Evolutionary conservation across 1,284 basidiomycete genomes (phyloP), one percentile per base, ranked within the genome.

Genomic region (Ceratobasidium papillatum): DNA sequence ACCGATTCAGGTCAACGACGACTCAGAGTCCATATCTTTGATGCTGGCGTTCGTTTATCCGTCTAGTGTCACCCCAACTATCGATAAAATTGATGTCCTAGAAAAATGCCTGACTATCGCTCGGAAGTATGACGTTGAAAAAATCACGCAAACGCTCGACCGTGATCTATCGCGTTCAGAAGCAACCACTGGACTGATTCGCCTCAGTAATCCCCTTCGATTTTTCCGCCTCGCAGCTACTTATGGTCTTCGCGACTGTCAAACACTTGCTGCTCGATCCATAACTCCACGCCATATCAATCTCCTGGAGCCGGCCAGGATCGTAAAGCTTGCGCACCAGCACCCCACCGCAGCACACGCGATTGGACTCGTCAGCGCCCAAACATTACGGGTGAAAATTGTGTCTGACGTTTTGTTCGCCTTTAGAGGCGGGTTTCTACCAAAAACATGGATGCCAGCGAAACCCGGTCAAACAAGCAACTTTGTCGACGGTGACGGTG

Each of bases 21-120:
- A 71, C 41, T 38, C 68, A 1, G 68, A 71, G 30, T 32, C 68
- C 4, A 59, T 71, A 54, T 45, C 54, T 14, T 25, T 71, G 54
- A 47, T 72, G 54, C 58, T 72, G 14, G 69, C 69, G 12, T 61
- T 72, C 22, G 47, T 62, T 14, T 72, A 72, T 22, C 69, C 69
- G 2, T 58, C 58, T 30, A 59, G 41, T n/a, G 45, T 58, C 3
- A 27, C 43, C 7, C 69, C 69, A 4, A 30, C 27, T 4, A 59
- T 72, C 27, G 58, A 41, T 43, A 72, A 43, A 25, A 22, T 62
- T 45, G 69, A 72, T 14, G 25, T 25, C 1, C 58, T 72, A 9
- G 69, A 72, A 11, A 72, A 72, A n/a, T 25, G 25, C 8, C 43
- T 72, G 19, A 22, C 8, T 7, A 43, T 72, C n/a, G 38, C 69